Base-by-base conservation (phyloP, 148 eudicot genomes). In the Bassia scoparia region DNA sequence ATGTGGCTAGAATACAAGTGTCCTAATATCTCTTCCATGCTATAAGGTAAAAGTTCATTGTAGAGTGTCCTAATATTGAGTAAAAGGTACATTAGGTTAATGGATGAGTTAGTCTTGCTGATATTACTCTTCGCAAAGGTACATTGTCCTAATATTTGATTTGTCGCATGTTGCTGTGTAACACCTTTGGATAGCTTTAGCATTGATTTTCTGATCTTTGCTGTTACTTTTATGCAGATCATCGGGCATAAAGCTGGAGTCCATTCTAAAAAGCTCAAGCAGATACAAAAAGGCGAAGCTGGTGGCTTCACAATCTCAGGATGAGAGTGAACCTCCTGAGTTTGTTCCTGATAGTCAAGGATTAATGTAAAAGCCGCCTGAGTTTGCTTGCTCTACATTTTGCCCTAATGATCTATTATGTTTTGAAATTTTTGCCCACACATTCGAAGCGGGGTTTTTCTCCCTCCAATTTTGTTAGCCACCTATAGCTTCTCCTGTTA, bases 231-330 rank as follows among this genome's bases (percentile, higher is more conserved):
- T 69, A 6, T 29, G 73, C 85, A 89, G 93, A 26, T 65, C 72
- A 20, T 76, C 83, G 15, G 75, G 41, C 70, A 52, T 64, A 12
- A 75, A 73, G 72, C 61, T 91, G 78, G 76, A 81, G 29, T 69
- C 64, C 30, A 72, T 91, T 74, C 76, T 94, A 2, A 82, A 84
- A 87, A 83, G 89, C 72, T 91, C 97, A 13, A 83, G 77, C 49
- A 76, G 90, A 80, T 93, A 80, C 87, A 93, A 83, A 86, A 84
- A 85, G 71, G 98, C 92, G 10, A 90, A 87, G 88, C 72, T 84
- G 67, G 68, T 72, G 41, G 92, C 89, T 64, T 79, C 85, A 70
- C 89, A 88, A 68, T 78, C 81, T 31, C 92, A 85, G 67, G 33
- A 74, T 13, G 88, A 91, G 52, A 84, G 87, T 66, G 83, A 81